Percentiles rank a stretch among this genome's conserved stretches.
phyloP scores from a whole-genome alignment of 2,329 filamentous ascomycete genomes.

The Penicillium sp. region DNA sequence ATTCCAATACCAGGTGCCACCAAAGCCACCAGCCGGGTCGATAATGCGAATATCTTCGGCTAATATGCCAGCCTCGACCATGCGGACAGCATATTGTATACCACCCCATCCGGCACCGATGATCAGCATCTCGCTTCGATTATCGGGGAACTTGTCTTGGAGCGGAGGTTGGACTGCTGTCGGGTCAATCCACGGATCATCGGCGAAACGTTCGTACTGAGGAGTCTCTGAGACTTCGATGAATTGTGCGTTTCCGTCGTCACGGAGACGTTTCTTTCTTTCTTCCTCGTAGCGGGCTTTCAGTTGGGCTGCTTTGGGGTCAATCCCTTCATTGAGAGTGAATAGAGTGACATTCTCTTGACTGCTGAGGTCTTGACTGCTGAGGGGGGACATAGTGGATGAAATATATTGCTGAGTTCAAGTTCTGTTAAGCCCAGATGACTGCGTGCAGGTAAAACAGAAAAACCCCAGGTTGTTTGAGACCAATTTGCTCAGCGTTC shows the following conservation, averaged over 20 bases:
- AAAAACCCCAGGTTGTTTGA: too few species aligned
- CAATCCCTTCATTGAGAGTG: too few species aligned
- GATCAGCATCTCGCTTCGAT: conserved; percentile 1
- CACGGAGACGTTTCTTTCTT: conserved; percentile 5
- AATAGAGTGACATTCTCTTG: too few species aligned
- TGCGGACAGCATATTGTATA: conserved; percentile 1
- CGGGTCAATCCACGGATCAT: conserved; percentile 5
- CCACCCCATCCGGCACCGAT: conserved; percentile 8
- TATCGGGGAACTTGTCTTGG: conserved; percentile 1
- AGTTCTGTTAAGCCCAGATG: too few species aligned
- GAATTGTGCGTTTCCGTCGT: conserved; percentile 5
- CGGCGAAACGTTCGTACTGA: neutral
- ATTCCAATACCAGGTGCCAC: conserved; percentile 54
- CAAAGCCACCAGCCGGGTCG: conserved; percentile 48
- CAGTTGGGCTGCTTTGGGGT: neutral
- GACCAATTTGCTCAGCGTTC: too few species aligned
- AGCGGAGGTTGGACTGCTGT: neutral
- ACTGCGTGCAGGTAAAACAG: too few species aligned
- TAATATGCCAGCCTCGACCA: conserved; percentile 4
- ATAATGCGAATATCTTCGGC: conserved; percentile 39
- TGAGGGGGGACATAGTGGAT: too few species aligned
- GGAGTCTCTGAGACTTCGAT: neutral
- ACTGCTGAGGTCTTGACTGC: too few species aligned
- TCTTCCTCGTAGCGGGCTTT: conserved; percentile 6
- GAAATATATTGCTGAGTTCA: too few species aligned